Base-by-base conservation (phyloP, 331 rosid genomes). In the Malus hybrid region DNA sequence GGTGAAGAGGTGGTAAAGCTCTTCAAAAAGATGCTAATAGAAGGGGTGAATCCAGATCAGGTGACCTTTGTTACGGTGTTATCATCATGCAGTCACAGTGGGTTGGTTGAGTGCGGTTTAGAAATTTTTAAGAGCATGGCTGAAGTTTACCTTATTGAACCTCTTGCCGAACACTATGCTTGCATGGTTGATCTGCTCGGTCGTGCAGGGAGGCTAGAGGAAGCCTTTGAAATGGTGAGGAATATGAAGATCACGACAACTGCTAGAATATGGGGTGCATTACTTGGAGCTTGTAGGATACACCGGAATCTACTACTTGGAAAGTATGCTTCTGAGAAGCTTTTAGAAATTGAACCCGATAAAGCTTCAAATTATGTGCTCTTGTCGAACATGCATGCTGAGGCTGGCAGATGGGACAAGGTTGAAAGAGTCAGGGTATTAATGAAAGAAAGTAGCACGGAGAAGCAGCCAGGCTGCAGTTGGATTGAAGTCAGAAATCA, bases 381-480 rank as follows among this genome's bases (percentile, higher is more conserved):
- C 19, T 81, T 82, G 79, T 79, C 88, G 6, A 85, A 79, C 72
- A 82, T 85, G 76, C 82, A 79, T 34, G 88, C 88, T 63, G 86
- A 76, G 68, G 75, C 75, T 10, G 82, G 73, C 64, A 78, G 79
- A 70, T 82, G 86, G 86, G 80, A 76, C 39, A 62, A 74, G 75
- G 84, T 70, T 72, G 80, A 79, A 56, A 76, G 78, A 64, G 64
- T 79, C 20, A 82, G 86, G 55, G 68, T 50, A n/a, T 55, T 76
- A 24, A 82, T 79, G 80, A 56, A 63, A n/a, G 80, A 82, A 29
- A 73, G 78, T 64, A 73, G 56, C 65, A 73, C 62, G 33, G 82
- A 76, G 70, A 85, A 82, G 79, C 86, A 79, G 56, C 84, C 86
- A 9, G 82, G 88, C 44, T 79, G 81, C 66, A 82, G 88, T 68